phyloP scores from a whole-genome alignment of 2,329 filamentous ascomycete species.

The Tolypocladium inflatum region DNA sequence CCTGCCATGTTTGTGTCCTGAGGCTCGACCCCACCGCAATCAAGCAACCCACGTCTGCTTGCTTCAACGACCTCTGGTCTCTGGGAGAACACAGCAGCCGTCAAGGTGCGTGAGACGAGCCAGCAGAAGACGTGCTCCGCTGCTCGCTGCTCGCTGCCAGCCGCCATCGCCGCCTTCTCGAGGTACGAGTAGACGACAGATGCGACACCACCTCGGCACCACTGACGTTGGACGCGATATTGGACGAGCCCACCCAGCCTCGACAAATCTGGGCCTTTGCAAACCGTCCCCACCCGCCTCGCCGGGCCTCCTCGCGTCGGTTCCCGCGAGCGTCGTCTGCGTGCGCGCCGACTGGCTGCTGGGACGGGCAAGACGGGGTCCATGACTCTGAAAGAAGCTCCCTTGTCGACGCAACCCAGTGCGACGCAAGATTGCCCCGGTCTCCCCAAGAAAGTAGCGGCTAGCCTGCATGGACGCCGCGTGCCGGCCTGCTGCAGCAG shows the following conservation, averaged over 20 bases:
- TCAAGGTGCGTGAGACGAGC: not conserved
- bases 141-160: not conserved
- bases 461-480: not conserved
- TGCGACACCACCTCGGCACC: not conserved
- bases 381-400: not conserved
- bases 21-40: not conserved
- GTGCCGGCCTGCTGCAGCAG: not conserved
- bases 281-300: not conserved
- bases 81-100: not conserved
- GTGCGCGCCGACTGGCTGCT: not conserved
- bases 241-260: not conserved
- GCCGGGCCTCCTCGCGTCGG: not conserved
- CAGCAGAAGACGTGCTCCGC: not conserved
- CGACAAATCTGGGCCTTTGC: not conserved
- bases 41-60: not conserved
- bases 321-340: not conserved
- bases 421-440: not conserved
- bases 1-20: not conserved
- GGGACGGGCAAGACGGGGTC: not conserved
- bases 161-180: not conserved
- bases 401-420: not conserved
- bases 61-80: not conserved
- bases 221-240: not conserved
- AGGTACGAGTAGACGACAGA: not conserved
- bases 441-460: not conserved